Percentiles rank a stretch among this genome's conserved stretches.
These are phyloP conservation scores for Sugiyamaella paludigena DNA, from an alignment of 1,139 yeast species.

Conservation along the genomic window DNA sequence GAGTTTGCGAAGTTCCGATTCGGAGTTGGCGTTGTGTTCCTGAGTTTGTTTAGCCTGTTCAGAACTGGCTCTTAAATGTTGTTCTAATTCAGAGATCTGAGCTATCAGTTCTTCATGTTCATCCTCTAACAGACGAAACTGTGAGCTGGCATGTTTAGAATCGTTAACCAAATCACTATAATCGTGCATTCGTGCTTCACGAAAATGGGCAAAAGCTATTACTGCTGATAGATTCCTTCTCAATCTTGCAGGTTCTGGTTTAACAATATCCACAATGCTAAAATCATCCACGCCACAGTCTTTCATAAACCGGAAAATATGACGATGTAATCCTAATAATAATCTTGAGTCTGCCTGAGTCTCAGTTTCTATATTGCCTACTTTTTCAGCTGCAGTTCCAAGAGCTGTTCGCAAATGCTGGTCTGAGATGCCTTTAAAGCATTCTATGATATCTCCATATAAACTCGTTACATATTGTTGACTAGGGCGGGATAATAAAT, in stretches of 20 bases:
- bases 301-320: constrained; percentile 59
- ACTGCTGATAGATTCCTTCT: constrained; percentile 75
- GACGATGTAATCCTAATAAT: constrained; percentile 55
- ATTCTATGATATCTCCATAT: constrained; percentile 69
- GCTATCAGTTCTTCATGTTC: constrained; percentile 46
- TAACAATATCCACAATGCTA: constrained; percentile 61
- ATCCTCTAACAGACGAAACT: constrained; percentile 42
- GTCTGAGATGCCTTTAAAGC: constrained; percentile 61
- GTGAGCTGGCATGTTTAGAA: constrained; percentile 37
- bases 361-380: constrained; percentile 36
- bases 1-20: constrained; percentile 59
- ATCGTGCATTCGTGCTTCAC: constrained; percentile 72
- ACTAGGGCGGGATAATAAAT: constrained; percentile 62
- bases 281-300: constrained; percentile 80
- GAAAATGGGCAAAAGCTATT: constrained; percentile 78
- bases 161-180: constrained; percentile 57
- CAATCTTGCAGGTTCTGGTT: constrained; percentile 67
- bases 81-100: constrained; percentile 32
- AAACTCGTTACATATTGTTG: constrained; percentile 58
- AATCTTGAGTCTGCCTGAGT: constrained; percentile 37
- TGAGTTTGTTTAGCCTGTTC: constrained; percentile 49
- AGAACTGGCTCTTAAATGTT: constrained; percentile 28
- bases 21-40: constrained; percentile 57
- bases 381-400: constrained; percentile 32
- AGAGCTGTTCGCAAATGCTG: constrained; percentile 42